Conservation (phyloP, 768 basidiomycete genomes). For the Xerocomellus chrysenteron region DNA sequence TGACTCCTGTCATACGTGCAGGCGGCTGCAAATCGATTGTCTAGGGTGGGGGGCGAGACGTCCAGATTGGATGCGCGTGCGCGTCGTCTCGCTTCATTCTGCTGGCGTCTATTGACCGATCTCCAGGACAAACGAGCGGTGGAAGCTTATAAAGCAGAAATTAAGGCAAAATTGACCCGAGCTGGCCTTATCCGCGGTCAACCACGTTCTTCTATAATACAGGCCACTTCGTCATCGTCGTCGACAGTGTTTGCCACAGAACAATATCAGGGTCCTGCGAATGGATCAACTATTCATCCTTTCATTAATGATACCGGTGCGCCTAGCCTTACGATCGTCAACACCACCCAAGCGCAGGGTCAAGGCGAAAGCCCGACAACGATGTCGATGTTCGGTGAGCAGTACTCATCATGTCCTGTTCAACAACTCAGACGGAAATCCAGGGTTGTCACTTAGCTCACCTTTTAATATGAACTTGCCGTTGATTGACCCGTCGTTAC, state of each 20-base stretch:
- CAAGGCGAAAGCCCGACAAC: constrained; percentile 27
- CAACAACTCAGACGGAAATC: constrained; percentile 10
- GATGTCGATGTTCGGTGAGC: constrained; percentile 31
- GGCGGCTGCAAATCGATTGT: constrained; percentile 77
- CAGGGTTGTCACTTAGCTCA: constrained; percentile 31
- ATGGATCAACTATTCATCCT: constrained; percentile 19
- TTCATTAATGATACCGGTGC: constrained; percentile 23
- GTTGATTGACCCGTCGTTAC: constrained; percentile 27
- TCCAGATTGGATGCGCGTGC: constrained; percentile 88
- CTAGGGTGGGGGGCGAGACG: constrained; percentile 82
- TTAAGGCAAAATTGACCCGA: constrained; percentile 76
- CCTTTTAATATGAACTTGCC: constrained; percentile 30
- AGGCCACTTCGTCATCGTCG: constrained; percentile 34
- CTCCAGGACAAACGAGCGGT: constrained; percentile 78
- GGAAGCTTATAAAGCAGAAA: constrained; percentile 78
- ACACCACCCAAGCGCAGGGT: constrained; percentile 15
- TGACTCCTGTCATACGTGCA: constrained; percentile 79
- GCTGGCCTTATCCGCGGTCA: constrained; percentile 82
- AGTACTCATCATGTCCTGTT: not conserved
- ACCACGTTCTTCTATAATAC: constrained; percentile 58
- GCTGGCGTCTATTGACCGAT: constrained; percentile 16
- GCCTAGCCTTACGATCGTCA: constrained; percentile 21
- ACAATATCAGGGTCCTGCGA: constrained; percentile 25
- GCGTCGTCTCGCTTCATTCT: constrained; percentile 24
- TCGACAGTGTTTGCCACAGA: constrained; percentile 36